These are phyloP conservation scores for Spironucleus salmonicida DNA, from an alignment of 208 protist species.

Conservation along the genomic window DNA sequence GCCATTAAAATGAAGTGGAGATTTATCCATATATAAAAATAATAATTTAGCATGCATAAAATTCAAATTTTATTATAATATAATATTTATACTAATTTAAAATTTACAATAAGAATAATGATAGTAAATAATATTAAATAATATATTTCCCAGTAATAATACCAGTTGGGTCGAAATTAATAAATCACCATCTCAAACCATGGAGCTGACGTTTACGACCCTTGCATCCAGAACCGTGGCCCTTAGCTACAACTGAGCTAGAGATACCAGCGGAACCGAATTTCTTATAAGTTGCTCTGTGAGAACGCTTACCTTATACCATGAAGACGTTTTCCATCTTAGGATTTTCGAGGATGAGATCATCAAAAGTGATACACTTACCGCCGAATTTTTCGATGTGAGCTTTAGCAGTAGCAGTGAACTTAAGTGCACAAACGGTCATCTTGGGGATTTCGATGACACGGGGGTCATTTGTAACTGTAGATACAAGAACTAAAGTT, in stretches of 20 bases:
- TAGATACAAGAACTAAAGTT: conserved; percentile 88
- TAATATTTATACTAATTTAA: too few relatives aligned
- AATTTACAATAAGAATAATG: too few relatives aligned
- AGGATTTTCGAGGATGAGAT: conserved; percentile 82
- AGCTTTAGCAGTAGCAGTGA: conserved; percentile 86
- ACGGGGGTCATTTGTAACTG: conserved; percentile 93
- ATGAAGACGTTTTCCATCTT: conserved; percentile 87
- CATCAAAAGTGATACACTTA: conserved; percentile 94
- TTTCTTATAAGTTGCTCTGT: conserved; percentile 84
- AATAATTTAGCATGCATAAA: too few relatives aligned
- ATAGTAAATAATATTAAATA: too few relatives aligned
- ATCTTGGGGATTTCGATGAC: conserved; percentile 60
- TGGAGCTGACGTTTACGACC: too few relatives aligned
- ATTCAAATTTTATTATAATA: too few relatives aligned
- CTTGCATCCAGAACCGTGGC: neutral
- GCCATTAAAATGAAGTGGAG: too few relatives aligned
- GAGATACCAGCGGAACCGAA: conserved; percentile 78
- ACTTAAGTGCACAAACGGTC: conserved; percentile 82
- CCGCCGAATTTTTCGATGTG: conserved; percentile 91
- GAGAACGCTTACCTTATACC: conserved; percentile 74
- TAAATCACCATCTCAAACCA: too few relatives aligned
- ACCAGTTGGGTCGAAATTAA: too few relatives aligned
- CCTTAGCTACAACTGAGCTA: conserved; percentile 43
- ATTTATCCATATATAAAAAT: too few relatives aligned
- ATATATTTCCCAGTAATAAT: too few relatives aligned